These are phyloP conservation scores for Fraxinus platypoda DNA, from an alignment of 305 asterid species.

Conservation along the genomic window DNA sequence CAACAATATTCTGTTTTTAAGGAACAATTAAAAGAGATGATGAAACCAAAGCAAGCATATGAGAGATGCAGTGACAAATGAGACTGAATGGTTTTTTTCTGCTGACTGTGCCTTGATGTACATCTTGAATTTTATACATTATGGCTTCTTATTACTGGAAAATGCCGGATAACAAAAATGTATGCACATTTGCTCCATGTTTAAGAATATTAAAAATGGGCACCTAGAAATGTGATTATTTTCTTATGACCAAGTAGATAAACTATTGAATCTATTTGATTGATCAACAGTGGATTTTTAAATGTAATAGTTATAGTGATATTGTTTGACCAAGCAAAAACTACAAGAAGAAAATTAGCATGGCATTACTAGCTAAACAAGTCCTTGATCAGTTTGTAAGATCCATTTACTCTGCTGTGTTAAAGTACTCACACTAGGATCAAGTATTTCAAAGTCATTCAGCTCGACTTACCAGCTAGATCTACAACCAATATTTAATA, in stretches of 20 bases:
- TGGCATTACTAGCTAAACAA: background rate
- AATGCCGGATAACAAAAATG: background rate
- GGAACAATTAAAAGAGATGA: slow-evolving; percentile 14
- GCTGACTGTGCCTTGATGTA: background rate
- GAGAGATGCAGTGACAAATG: slow-evolving; percentile 16
- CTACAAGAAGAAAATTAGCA: background rate
- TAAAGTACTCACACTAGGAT: background rate
- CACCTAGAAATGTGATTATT: background rate
- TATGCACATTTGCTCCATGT: background rate
- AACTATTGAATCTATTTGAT: background rate
- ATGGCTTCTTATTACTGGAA: background rate
- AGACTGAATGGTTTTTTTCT: slow-evolving; percentile 7
- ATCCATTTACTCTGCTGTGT: background rate
- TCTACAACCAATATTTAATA: slow-evolving; percentile 3
- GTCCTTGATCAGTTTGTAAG: background rate
- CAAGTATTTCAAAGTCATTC: background rate
- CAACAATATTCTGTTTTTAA: slow-evolving; percentile 23
- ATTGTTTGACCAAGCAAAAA: background rate
- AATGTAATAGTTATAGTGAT: background rate
- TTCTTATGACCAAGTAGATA: background rate
- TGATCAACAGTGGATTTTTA: background rate
- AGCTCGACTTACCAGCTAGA: slow-evolving; percentile 7
- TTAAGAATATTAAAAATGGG: background rate
- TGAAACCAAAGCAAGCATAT: slow-evolving; percentile 4
- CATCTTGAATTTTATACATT: background rate